Percentiles rank a stretch among this genome's conserved stretches.
phyloP scores from a whole-genome alignment of 2,329 filamentous ascomycete genomes.

The Arthrobotrys megalospora region DNA sequence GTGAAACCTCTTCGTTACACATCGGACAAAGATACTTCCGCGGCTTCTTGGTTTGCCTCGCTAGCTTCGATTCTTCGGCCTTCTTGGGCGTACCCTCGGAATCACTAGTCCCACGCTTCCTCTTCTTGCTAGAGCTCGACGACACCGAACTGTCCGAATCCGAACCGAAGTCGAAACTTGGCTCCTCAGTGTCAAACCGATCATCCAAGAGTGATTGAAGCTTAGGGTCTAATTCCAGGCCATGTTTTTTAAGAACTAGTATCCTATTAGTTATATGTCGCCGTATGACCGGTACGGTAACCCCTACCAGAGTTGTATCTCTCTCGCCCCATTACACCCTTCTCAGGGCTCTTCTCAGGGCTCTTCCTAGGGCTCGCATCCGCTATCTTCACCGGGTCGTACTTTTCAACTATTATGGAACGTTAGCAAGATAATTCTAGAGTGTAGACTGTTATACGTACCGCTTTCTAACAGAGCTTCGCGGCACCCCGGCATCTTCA shows the following conservation, averaged over 20 bases:
- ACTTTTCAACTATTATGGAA: conserved; percentile 32
- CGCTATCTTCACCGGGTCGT: conserved; percentile 30
- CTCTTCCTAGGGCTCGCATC: conserved; percentile 32
- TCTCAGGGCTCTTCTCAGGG: conserved; percentile 22
- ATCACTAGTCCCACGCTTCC: conserved; percentile 38
- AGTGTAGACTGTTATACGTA: not conserved
- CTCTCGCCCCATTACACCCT: conserved; percentile 20
- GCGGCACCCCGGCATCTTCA: not conserved
- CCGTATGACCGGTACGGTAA: not conserved
- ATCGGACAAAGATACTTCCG: conserved; percentile 41
- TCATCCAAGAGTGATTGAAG: conserved; percentile 30
- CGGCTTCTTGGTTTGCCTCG: conserved; percentile 32
- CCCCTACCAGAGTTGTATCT: conserved; percentile 32
- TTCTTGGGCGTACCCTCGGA: conserved; percentile 28
- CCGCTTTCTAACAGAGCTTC: conserved; percentile 20
- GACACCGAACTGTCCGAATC: conserved; percentile 43
- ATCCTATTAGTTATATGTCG: not conserved
- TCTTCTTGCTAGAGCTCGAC: conserved; percentile 43
- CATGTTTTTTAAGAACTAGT: conserved; percentile 49
- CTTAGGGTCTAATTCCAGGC: conserved; percentile 31
- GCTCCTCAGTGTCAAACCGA: conserved; percentile 15
- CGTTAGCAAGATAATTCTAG: not conserved
- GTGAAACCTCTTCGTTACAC: conserved; percentile 49
- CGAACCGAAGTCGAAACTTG: not conserved
- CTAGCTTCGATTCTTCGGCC: not conserved